Evolutionary conservation across 192 early-diverging fungal genomes (phyloP), one percentile per base, ranked within the genome.

Genomic region (Kappamyces sp.): DNA sequence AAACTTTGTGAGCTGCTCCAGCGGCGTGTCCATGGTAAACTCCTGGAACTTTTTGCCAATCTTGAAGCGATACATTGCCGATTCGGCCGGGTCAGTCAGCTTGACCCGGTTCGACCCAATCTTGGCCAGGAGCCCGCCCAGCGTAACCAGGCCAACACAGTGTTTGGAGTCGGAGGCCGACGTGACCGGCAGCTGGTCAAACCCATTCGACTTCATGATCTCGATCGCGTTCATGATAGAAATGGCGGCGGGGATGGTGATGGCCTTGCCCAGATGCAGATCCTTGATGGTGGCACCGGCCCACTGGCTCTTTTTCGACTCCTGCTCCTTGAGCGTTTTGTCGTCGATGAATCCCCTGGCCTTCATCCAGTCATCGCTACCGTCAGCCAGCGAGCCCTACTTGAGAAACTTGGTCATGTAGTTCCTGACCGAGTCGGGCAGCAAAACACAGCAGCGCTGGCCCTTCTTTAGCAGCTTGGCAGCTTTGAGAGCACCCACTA

Each of bases 371-470:
- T 87, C 89, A 69, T 97, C 96, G 71, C 72, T 75, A 51, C 9
- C 39, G 15, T 15, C 14, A 31, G 40, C 6, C 31, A 42, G 12
- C 9, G 31, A 50, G 41, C 45, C 66, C 47, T 40, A 75, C 73
- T 89, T 93, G 67, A 99, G 85, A 76, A 95, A 94, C 72, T 98
- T 98, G 65, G 93, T 91, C 95, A 99, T 99, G 83, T 98, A 99
- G 80, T 99, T 99, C 54, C 95, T 83, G 57, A 96, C 93, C 8
- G 94, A 94, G 74, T 99, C 96, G 35, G 96, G 87, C 47, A 99
- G 70, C n/a, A 99, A 70, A 6, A 98, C 93, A 61, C 96, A 94
- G 65, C 86, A 87, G 48, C 91, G 81, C 71, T 96, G 85, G 47
- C 91, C 93, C 37, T 87, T 77, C 59, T 87, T 88, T 9, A 99